Evolutionary conservation across 1,139 yeast species (phyloP).

Genomic region (Taphrina flavorubra): DNA sequence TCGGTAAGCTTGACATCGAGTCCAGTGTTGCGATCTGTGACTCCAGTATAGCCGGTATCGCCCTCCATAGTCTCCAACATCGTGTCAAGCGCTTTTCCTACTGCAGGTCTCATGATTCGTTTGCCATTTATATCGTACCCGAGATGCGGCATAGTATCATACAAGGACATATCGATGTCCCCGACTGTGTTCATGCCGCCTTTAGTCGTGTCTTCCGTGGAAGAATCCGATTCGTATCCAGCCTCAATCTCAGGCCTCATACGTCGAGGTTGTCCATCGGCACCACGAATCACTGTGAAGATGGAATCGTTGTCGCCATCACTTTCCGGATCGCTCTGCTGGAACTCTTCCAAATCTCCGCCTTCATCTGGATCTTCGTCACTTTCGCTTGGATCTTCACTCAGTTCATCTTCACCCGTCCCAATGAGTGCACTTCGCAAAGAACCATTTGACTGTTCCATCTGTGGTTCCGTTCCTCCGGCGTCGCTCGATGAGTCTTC

Average conservation of each 20-base stretch:
- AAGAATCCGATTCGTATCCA: constrained; percentile 88
- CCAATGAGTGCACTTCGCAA: background rate
- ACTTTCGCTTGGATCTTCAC: constrained; percentile 44
- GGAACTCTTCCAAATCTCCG: constrained; percentile 46
- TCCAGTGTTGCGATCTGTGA: constrained; percentile 89
- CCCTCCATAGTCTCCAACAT: constrained; percentile 86
- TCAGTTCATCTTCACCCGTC: constrained; percentile 46
- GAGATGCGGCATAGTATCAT: constrained; percentile 95
- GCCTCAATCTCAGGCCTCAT: constrained; percentile 91
- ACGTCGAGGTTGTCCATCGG: constrained; percentile 80
- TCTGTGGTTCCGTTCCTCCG: constrained; percentile 29
- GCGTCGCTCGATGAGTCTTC: constrained; percentile 12
- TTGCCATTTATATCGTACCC: constrained; percentile 98
- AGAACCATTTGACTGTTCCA: background rate
- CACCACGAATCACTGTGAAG: constrained; percentile 52
- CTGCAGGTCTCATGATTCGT: constrained; percentile 98
- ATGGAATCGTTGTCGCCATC: constrained; percentile 41
- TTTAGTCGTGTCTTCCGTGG: constrained; percentile 72
- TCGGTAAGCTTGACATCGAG: constrained; percentile 79
- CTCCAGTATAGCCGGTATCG: constrained; percentile 99
- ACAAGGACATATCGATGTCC: constrained; percentile 86
- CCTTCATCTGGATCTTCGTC: constrained; percentile 47
- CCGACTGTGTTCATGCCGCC: constrained; percentile 74
- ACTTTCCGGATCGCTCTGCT: constrained; percentile 46
- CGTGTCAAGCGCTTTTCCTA: constrained; percentile 90